Percentiles rank a stretch among this genome's conserved stretches.
Conservation (phyloP, 23 red algal genomes). For the Agarophyton chilense region DNA sequence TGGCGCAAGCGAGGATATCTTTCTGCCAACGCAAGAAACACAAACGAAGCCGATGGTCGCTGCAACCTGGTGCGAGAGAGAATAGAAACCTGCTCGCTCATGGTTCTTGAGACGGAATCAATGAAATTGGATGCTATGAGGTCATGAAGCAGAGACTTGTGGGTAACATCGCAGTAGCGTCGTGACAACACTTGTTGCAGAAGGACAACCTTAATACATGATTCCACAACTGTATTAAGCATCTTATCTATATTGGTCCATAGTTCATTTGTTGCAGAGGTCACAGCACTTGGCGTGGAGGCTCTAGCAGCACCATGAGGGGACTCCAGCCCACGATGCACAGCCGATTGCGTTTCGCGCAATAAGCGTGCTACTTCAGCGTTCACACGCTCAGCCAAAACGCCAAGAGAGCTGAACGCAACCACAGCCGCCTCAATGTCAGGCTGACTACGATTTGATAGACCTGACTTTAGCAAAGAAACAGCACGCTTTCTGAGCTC, state of each 20-base stretch:
- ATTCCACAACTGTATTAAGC: conserved; percentile 47
- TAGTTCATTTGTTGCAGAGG: conserved; percentile 32
- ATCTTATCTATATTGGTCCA: conserved; percentile 66
- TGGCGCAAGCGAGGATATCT: conserved; percentile 55
- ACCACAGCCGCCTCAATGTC: conserved; percentile 60
- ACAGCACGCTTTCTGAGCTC: conserved; percentile 49
- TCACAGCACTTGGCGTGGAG: not conserved
- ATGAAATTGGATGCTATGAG: conserved; percentile 59
- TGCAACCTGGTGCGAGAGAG: conserved; percentile 46
- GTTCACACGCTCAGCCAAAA: conserved; percentile 47
- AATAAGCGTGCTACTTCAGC: conserved; percentile 59
- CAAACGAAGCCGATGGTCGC: conserved; percentile 34
- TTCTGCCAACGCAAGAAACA: conserved; percentile 63
- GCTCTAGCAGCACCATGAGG: conserved; percentile 24
- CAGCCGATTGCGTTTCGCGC: conserved; percentile 43
- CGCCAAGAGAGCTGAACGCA: conserved; percentile 48
- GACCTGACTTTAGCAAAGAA: conserved; percentile 45
- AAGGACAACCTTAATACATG: conserved; percentile 64
- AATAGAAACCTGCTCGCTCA: conserved; percentile 53
- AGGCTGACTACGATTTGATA: conserved; percentile 38
- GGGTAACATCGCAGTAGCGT: conserved; percentile 49
- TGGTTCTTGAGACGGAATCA: conserved; percentile 54
- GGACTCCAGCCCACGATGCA: conserved; percentile 59
- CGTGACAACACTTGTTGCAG: conserved; percentile 59
- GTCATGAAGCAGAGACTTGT: conserved; percentile 58